Conservation (phyloP, 2,329 filamentous ascomycete species). For the Pezicula neosporulosa region DNA sequence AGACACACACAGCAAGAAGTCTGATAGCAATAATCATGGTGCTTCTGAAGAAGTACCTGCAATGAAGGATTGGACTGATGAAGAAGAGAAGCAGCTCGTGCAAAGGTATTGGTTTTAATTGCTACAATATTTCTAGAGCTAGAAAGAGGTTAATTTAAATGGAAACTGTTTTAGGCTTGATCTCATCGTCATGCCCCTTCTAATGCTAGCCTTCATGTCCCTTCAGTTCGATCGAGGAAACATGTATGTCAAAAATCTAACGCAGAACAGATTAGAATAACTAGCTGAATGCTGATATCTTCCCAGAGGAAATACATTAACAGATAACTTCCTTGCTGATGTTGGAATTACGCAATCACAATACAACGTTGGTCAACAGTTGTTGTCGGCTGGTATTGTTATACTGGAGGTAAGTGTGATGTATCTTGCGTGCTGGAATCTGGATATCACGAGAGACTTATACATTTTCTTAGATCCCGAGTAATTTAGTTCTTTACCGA, state of each 20-base stretch:
- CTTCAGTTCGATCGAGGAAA: conserved; percentile 28
- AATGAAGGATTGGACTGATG: no score
- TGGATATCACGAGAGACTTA: no score
- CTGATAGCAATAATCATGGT: no score
- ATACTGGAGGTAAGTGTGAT: conserved; percentile 17
- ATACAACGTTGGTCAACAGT: conserved; percentile 23
- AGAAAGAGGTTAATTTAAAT: no score
- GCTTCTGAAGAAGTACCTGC: no score
- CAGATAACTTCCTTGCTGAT: conserved; percentile 22
- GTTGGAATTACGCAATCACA: conserved; percentile 22
- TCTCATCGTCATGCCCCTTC: conserved; percentile 29
- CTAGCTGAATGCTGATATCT: not conserved
- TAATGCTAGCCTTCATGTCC: conserved; percentile 29
- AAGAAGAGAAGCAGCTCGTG: no score
- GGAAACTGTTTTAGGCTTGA: conserved; percentile 11
- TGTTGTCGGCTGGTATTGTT: conserved; percentile 25
- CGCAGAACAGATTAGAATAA: not conserved
- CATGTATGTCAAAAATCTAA: conserved; percentile 9
- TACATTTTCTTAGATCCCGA: not conserved
- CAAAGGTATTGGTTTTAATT: no score
- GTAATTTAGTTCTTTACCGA: conserved; percentile 1
- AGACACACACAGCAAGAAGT: no score
- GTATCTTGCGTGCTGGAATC: no score
- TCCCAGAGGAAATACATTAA: conserved; percentile 22
- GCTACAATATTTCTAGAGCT: no score